Conservation (phyloP, 176 grass and related monocot genomes). For the Rhynchospora tenuis region DNA sequence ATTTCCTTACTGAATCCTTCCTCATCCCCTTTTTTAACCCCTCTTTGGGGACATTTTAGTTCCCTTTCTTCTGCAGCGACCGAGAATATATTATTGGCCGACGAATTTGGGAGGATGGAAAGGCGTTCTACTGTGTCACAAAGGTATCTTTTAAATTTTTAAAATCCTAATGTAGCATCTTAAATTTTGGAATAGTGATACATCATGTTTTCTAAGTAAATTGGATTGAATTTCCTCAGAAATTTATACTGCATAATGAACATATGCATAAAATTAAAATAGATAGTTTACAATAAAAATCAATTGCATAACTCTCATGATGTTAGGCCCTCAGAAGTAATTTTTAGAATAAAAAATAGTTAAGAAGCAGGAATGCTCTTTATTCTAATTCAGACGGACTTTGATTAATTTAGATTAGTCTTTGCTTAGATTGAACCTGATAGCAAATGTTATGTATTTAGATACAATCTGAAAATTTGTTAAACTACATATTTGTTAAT, state of each 20-base stretch:
- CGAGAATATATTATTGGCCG: constrained; percentile 96
- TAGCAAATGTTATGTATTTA: not conserved
- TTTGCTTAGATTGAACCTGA: not conserved
- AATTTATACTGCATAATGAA: not conserved
- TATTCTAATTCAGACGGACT: not conserved
- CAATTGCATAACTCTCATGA: not conserved
- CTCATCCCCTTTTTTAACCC: constrained; percentile 9
- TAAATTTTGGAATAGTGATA: not conserved
- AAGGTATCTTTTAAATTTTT: constrained; percentile 49
- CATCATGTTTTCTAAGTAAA: not conserved
- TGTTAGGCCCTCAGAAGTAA: not conserved
- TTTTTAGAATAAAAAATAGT: not conserved
- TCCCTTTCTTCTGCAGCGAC: constrained; percentile 99
- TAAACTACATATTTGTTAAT: not conserved
- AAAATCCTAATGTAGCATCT: not conserved
- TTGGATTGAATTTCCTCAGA: not conserved
- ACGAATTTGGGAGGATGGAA: constrained; percentile 90
- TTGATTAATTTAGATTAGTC: not conserved
- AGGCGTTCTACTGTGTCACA: constrained; percentile 83
- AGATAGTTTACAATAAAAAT: not conserved
- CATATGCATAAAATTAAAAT: not conserved
- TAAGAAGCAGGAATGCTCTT: no score
- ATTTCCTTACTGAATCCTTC: not conserved
- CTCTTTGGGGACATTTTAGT: constrained; percentile 37
- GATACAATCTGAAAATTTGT: not conserved